Conservation (phyloP, 257 asterid genomes). For the Penstemon newberryi region DNA sequence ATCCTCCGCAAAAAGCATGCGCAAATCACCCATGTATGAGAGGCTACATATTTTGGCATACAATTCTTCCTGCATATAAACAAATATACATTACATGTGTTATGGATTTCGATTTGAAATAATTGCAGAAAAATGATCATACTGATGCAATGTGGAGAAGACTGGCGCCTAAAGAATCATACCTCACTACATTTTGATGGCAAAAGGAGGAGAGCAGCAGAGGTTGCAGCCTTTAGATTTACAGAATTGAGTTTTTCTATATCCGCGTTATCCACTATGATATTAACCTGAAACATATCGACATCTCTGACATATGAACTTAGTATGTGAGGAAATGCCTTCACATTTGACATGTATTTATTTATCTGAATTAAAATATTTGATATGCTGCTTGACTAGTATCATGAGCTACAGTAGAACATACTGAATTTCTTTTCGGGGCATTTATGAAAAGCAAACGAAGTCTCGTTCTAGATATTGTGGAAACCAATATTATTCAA, state of each 20-base stretch:
- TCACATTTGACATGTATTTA: too few species aligned
- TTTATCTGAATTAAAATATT: too few species aligned
- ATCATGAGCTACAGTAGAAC: too few species aligned
- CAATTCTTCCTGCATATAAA: constrained; percentile 68
- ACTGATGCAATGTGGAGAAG: too few species aligned
- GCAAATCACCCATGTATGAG: constrained; percentile 83
- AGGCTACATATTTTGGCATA: constrained; percentile 85
- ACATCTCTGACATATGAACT: constrained; percentile 24
- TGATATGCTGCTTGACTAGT: too few species aligned
- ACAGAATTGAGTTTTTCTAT: constrained; percentile 57
- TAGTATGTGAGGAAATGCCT: background rate
- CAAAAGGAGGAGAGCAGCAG: constrained; percentile 87
- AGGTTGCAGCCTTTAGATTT: constrained; percentile 71
- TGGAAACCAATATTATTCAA: too few species aligned
- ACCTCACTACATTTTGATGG: constrained; percentile 86
- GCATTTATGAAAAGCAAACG: too few species aligned
- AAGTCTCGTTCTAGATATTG: too few species aligned
- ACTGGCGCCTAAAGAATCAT: constrained; percentile 20
- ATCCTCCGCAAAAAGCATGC: constrained; percentile 94
- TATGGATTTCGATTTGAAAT: constrained; percentile 13
- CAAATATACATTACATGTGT: constrained; percentile 11
- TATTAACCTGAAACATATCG: constrained; percentile 52
- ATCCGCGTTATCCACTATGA: constrained; percentile 61
- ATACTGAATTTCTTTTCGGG: too few species aligned
- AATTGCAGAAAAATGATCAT: constrained; percentile 13